These are phyloP conservation scores for Limonium bicolor DNA, from an alignment of 148 eudicot genomes.

Conservation along the genomic window DNA sequence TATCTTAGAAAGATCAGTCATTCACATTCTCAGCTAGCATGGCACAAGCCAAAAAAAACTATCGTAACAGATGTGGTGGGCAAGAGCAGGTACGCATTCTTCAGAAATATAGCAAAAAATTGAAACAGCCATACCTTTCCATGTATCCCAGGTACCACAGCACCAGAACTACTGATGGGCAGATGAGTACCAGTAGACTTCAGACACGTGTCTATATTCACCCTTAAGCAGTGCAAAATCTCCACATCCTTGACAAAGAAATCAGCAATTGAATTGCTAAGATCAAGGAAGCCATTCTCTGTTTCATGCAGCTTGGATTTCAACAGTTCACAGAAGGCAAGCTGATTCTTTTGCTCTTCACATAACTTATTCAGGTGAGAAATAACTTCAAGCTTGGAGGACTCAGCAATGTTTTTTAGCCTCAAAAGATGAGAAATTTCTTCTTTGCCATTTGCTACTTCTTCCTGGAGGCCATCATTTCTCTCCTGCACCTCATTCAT, in stretches of 20 bases:
- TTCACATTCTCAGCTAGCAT: no score
- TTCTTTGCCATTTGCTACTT: slow-evolving; percentile 31
- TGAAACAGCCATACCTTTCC: slow-evolving; percentile 31
- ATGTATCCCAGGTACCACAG: slow-evolving; percentile 16
- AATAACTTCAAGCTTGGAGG: slow-evolving; percentile 55
- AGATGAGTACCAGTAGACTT: slow-evolving; percentile 19
- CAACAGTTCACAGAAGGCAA: slow-evolving; percentile 32
- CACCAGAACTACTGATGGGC: slow-evolving; percentile 16
- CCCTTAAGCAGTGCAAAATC: slow-evolving; percentile 30
- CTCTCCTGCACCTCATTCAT: slow-evolving; percentile 98
- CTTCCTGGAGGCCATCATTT: slow-evolving; percentile 81
- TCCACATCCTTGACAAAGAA: slow-evolving; percentile 47
- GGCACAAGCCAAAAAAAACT: no score
- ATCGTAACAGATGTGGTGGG: no score
- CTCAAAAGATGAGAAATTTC: slow-evolving; percentile 42
- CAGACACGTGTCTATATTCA: slow-evolving; percentile 23
- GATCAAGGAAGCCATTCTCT: slow-evolving; percentile 26
- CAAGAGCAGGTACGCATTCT: no score
- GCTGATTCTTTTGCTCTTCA: slow-evolving; percentile 40
- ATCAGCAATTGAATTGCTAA: slow-evolving; percentile 21
- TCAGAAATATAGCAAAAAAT: no score
- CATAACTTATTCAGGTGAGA: slow-evolving; percentile 42
- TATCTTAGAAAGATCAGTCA: no score
- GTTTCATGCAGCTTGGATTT: slow-evolving; percentile 31
- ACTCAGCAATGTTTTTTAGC: slow-evolving; percentile 54